Conservation (phyloP, 179 eudicot genomes). For the Camellia oleifera region DNA sequence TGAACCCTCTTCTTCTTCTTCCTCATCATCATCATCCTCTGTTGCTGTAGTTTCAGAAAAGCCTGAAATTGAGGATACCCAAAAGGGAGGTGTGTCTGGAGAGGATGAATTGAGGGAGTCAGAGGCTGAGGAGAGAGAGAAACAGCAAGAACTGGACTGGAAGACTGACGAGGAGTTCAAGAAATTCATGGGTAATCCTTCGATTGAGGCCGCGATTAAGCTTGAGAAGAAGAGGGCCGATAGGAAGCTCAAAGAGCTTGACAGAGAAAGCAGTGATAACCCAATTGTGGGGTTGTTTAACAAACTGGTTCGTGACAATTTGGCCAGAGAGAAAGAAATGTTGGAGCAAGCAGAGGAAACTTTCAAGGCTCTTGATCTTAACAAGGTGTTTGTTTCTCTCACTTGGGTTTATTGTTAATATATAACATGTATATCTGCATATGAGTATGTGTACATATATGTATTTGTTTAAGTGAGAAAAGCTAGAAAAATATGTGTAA, state of each 20-base stretch:
- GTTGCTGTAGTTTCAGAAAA: conserved; percentile 37
- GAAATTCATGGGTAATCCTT: conserved; percentile 94
- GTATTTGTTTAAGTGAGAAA: background rate
- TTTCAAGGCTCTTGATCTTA: conserved; percentile 94
- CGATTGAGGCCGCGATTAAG: conserved; percentile 95
- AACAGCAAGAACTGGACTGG: conserved; percentile 75
- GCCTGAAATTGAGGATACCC: conserved; percentile 26
- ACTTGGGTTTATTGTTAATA: background rate
- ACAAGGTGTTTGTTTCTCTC: conserved; percentile 48
- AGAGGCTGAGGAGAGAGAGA: conserved; percentile 28
- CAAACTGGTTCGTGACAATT: conserved; percentile 53
- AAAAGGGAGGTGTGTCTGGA: conserved; percentile 13
- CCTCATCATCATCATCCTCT: conserved; percentile 21
- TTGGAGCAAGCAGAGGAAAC: conserved; percentile 70
- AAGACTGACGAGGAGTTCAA: conserved; percentile 89
- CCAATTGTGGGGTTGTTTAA: conserved; percentile 54
- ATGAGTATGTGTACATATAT: background rate
- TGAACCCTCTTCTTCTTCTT: conserved; percentile 32
- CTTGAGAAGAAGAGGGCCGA: conserved; percentile 93
- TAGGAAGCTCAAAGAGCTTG: conserved; percentile 78
- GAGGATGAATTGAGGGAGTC: conserved; percentile 13
- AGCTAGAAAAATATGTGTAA: conserved; percentile 4
- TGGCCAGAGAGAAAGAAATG: conserved; percentile 66
- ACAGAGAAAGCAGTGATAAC: conserved; percentile 61
- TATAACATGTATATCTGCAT: background rate